Evolutionary conservation across 2,329 filamentous ascomycete species (phyloP).

Genomic region (Diaporthe sp.): DNA sequence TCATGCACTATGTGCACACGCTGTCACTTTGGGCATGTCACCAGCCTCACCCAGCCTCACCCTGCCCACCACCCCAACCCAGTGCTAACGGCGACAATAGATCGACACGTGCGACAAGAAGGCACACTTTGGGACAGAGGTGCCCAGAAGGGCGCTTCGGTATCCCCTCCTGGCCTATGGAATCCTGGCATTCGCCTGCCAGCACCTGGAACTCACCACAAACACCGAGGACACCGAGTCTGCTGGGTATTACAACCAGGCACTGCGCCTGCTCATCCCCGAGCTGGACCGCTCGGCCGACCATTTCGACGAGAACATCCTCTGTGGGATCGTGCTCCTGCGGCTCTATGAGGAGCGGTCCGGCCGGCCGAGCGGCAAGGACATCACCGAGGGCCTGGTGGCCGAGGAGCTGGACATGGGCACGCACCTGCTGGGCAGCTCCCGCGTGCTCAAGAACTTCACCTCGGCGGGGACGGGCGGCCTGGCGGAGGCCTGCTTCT

Average conservation of each 20-base stretch:
- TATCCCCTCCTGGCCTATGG: slow-evolving; percentile 50
- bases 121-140: slow-evolving; percentile 52
- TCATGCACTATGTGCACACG: slow-evolving; percentile 25
- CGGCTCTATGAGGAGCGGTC: slow-evolving; percentile 53
- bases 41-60: not conserved
- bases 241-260: slow-evolving; percentile 52
- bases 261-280: slow-evolving; percentile 51
- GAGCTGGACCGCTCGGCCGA: slow-evolving; percentile 47
- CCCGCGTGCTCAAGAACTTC: slow-evolving; percentile 41
- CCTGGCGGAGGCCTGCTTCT: slow-evolving; percentile 55
- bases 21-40: slow-evolving; percentile 39
- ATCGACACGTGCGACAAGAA: slow-evolving; percentile 54
- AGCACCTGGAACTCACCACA: slow-evolving; percentile 37
- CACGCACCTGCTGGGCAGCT: slow-evolving; percentile 43
- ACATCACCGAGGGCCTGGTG: slow-evolving; percentile 14
- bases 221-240: slow-evolving; percentile 44
- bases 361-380: slow-evolving; percentile 39
- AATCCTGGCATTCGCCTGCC: slow-evolving; percentile 41
- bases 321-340: slow-evolving; percentile 51
- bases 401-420: slow-evolving; percentile 40
- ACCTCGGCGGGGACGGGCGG: slow-evolving; percentile 41
- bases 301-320: slow-evolving; percentile 49
- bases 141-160: slow-evolving; percentile 51
- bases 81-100: slow-evolving; percentile 35
- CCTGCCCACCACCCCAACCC: not conserved